Evolutionary conservation across 768 basidiomycete species (phyloP), one percentile per base, ranked within the genome.

Genomic region (Grammothele lineata): DNA sequence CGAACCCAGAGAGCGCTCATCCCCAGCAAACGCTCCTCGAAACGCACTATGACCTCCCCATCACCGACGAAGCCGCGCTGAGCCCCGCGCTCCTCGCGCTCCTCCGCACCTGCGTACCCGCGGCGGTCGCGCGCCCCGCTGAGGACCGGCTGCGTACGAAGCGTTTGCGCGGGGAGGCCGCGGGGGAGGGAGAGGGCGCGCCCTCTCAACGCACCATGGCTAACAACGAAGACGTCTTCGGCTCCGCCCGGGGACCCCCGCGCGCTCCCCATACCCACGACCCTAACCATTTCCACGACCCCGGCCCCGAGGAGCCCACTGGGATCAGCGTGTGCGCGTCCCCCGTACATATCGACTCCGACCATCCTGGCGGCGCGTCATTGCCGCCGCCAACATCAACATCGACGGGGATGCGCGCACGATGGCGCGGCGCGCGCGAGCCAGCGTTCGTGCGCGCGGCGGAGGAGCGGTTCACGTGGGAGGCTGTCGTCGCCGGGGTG

Each of bases 401-500:
- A n/a, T n/a, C n/a, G n/a, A n/a, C n/a, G n/a, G n/a, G n/a, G n/a
- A n/a, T n/a, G n/a, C n/a, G n/a, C n/a, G n/a, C n/a, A n/a, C n/a
- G n/a, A n/a, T 51, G 49, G 42, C 33, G 17, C 11, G 33, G 27
- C 32, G 15, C 22, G 15, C 63, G 60, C 0, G 39, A 49, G 19
- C 60, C 66, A 1, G 60, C 80, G 11, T 87, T 85, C 45, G 71
- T 83, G 5, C 64, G 55, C 19, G 80, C 75, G 37, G 75, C 73
- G 3, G 84, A 85, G 57, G 78, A 83, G 62, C 68, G 83, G 46
- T 76, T 71, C 49, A 78, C 81, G 3, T 89, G 87, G 87, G 82
- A 82, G 57, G 65, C 58, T 6, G 64, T 48, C 11, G 65, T 85
- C 22, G 80, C 76, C 0, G 76, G 78, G 5, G 68, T 72, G 19